These are phyloP conservation scores for Solanum chaucha DNA, from an alignment of 257 asterid species.

Conservation along the genomic window DNA sequence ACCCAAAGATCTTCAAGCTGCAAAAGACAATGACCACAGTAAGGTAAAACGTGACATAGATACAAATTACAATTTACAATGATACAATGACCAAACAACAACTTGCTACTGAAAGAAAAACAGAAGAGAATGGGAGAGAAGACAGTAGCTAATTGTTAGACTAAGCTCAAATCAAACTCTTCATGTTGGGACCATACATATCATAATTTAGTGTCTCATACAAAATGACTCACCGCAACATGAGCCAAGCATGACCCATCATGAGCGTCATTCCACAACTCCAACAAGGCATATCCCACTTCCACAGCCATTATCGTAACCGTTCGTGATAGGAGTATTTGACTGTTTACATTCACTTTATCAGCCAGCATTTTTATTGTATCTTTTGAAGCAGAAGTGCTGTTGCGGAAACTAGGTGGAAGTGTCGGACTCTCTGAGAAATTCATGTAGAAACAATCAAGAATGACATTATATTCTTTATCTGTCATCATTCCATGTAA, in stretches of 20 bases:
- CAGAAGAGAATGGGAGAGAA: not conserved
- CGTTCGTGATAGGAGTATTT: conserved; percentile 86
- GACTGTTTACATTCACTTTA: conserved; percentile 84
- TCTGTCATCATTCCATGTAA: conserved; percentile 86
- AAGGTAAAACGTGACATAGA: conserved; percentile 1
- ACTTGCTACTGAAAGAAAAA: not conserved
- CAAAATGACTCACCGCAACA: conserved; percentile 63
- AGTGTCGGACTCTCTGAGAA: conserved; percentile 71
- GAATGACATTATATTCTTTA: conserved; percentile 80
- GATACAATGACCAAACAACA: not conserved
- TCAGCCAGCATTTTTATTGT: conserved; percentile 81
- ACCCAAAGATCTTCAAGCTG: conserved; percentile 99
- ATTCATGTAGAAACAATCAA: conserved; percentile 78
- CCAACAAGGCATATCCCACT: conserved; percentile 67
- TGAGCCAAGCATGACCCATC: conserved; percentile 88
- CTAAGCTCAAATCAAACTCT: not conserved
- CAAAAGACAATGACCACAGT: conserved; percentile 7
- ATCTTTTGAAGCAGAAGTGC: conserved; percentile 72
- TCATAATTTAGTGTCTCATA: not conserved
- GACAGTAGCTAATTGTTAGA: not conserved
- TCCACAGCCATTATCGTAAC: conserved; percentile 78
- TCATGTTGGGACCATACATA: not conserved
- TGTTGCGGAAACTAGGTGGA: conserved; percentile 88
- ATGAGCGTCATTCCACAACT: conserved; percentile 73
- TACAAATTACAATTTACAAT: not conserved